A percentile compares a stretch with the other conserved stretches of the same genome.
Evolutionary conservation across 2,329 filamentous ascomycete genomes (phyloP).

Genomic region (Lecanicillium sp.): DNA sequence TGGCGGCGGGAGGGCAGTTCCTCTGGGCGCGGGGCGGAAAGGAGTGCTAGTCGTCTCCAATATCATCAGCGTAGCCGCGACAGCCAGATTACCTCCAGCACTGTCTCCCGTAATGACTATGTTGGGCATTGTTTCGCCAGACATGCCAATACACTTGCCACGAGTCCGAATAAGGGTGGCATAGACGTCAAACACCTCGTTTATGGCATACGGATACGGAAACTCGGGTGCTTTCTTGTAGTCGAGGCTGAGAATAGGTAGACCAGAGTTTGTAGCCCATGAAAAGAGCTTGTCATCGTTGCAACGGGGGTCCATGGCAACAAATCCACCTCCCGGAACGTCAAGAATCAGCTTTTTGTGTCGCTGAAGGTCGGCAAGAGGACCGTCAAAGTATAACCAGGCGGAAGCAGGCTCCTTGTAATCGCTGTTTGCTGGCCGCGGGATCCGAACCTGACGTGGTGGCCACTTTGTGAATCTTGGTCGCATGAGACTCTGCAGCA

Average conservation of each 20-base stretch:
- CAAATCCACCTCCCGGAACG: slow-evolving; percentile 88
- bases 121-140: slow-evolving; percentile 26
- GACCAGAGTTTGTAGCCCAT: slow-evolving; percentile 81
- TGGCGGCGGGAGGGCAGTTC: slow-evolving; percentile 59
- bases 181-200: slow-evolving; percentile 43
- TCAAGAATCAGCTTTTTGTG: slow-evolving; percentile 78
- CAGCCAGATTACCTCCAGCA: slow-evolving; percentile 38
- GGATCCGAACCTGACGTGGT: slow-evolving; percentile 76
- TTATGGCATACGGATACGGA: slow-evolving; percentile 38
- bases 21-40: slow-evolving; percentile 18
- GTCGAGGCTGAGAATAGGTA: slow-evolving; percentile 87
- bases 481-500: slow-evolving; percentile 63
- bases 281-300: slow-evolving; percentile 90
- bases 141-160: slow-evolving; percentile 35
- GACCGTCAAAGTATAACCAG: slow-evolving; percentile 93
- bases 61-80: slow-evolving; percentile 80
- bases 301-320: slow-evolving; percentile 91
- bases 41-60: slow-evolving; percentile 58
- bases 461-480: slow-evolving; percentile 74
- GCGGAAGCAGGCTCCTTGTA: slow-evolving; percentile 76
- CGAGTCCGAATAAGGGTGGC: slow-evolving; percentile 27
- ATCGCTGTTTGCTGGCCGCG: slow-evolving; percentile 67
- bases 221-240: slow-evolving; percentile 54
- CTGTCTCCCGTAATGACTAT: slow-evolving; percentile 40
- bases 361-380: slow-evolving; percentile 65